Conservation (phyloP, 176 grass and related monocot species). For the Musa itinerans region DNA sequence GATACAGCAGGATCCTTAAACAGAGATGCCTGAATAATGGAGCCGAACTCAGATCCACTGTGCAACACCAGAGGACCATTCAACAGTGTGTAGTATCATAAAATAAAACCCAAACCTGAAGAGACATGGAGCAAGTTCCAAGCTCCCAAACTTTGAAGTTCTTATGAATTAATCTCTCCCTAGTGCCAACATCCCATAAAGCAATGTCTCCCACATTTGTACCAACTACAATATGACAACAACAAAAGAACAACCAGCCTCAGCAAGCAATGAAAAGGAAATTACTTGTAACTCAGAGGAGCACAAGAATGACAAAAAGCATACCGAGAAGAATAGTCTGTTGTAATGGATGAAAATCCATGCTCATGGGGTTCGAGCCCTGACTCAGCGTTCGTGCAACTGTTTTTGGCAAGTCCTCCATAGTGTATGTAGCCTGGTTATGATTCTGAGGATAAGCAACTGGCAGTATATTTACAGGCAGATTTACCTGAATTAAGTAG, state of each 20-base stretch:
- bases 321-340: conserved; percentile 94
- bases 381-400: conserved; percentile 62
- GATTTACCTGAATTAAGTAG: conserved; percentile 61
- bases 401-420: conserved; percentile 86
- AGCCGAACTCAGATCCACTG: neutral
- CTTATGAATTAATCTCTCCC: conserved; percentile 61
- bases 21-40: conserved; percentile 41
- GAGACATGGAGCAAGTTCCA: conserved; percentile 53
- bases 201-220: conserved; percentile 96
- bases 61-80: neutral
- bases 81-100: neutral
- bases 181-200: conserved; percentile 96
- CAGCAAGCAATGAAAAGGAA: neutral
- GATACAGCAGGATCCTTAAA: conserved; percentile 83
- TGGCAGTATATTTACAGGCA: conserved; percentile 75
- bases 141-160: conserved; percentile 99
- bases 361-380: conserved; percentile 87
- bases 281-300: neutral
- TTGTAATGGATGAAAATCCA: conserved; percentile 97
- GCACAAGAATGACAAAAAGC: conserved; percentile 12
- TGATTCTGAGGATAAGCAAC: conserved; percentile 77
- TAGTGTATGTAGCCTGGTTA: conserved; percentile 43
- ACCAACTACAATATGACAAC: conserved; percentile 54
- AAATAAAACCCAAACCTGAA: conserved; percentile 57
- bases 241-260: neutral